A percentile compares a stretch with the other conserved stretches of the same genome.
These are phyloP conservation scores for Malus hybrid DNA, from an alignment of 331 rosid species.

Conservation along the genomic window DNA sequence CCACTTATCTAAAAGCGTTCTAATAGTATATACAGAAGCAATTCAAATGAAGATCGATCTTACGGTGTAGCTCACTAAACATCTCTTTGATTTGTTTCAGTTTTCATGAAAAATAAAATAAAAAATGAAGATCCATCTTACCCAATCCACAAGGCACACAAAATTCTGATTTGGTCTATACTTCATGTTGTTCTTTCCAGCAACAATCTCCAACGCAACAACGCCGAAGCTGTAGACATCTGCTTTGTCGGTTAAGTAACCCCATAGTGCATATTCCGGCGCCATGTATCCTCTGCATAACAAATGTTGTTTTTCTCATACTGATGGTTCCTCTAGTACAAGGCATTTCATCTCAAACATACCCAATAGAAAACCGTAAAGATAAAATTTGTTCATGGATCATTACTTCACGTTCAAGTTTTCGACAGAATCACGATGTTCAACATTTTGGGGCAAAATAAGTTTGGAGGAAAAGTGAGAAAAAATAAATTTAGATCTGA, in stretches of 20 bases:
- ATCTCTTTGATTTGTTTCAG: neutral
- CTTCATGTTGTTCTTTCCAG: conserved; percentile 24
- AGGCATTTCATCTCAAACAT: neutral
- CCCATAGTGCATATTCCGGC: conserved; percentile 21
- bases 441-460: too few species aligned
- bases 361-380: too few species aligned
- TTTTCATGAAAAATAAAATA: neutral
- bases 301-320: neutral
- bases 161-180: conserved; percentile 7
- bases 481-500: too few species aligned
- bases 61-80: too few species aligned
- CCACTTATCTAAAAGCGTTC: too few species aligned
- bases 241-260: conserved; percentile 8
- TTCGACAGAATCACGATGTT: too few species aligned
- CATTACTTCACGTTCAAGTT: too few species aligned
- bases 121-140: conserved; percentile 6
- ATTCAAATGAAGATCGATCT: too few species aligned
- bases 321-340: neutral
- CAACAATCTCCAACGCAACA: conserved; percentile 24
- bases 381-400: too few species aligned
- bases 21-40: too few species aligned
- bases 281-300: conserved; percentile 17
- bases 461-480: too few species aligned
- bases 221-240: conserved; percentile 21
- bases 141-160: conserved; percentile 28